A percentile compares a stretch with the other conserved stretches of the same genome.
Conservation (phyloP, 2,329 filamentous ascomycete genomes). For the Monilinia fructicola region DNA sequence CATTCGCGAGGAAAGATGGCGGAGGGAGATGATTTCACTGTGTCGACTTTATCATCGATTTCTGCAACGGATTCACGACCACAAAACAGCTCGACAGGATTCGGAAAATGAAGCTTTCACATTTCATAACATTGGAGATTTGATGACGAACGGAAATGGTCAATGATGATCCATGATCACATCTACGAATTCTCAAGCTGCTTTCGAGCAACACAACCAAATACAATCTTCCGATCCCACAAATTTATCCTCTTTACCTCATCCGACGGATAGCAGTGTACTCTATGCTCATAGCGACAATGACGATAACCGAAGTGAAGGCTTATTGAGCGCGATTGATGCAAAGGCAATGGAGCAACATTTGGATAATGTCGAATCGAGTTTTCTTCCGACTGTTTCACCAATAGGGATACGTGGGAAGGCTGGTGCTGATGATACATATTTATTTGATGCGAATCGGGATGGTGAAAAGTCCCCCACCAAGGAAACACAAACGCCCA, state of each 20-base stretch:
- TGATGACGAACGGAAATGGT: slow-evolving; percentile 33
- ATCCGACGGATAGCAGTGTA: slow-evolving; percentile 35
- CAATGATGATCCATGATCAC: slow-evolving; percentile 36
- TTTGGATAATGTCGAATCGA: slow-evolving; percentile 64
- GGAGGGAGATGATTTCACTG: slow-evolving; percentile 33
- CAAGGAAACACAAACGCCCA: slow-evolving; percentile 6
- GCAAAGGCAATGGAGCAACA: slow-evolving; percentile 45
- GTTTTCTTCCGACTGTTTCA: slow-evolving; percentile 59
- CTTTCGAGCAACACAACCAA: slow-evolving; percentile 30
- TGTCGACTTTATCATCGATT: slow-evolving; percentile 22
- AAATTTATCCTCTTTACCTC: slow-evolving; percentile 34
- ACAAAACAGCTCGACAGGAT: slow-evolving; percentile 35
- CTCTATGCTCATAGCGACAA: slow-evolving; percentile 36
- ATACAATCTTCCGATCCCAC: slow-evolving; percentile 32
- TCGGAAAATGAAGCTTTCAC: slow-evolving; percentile 36
- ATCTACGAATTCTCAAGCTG: slow-evolving; percentile 28
- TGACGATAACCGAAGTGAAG: slow-evolving; percentile 32
- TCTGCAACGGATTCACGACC: slow-evolving; percentile 31
- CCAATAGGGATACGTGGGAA: slow-evolving; percentile 51
- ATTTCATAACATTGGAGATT: slow-evolving; percentile 36
- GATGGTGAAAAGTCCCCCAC: slow-evolving; percentile 15
- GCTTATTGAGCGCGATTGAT: slow-evolving; percentile 35
- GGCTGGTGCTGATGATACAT: slow-evolving; percentile 57
- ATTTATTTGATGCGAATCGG: slow-evolving; percentile 51
- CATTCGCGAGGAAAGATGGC: slow-evolving; percentile 32